These are phyloP conservation scores for Parathielavia hyrcaniae DNA, from an alignment of 495 filamentous ascomycete genomes.

Conservation along the genomic window DNA sequence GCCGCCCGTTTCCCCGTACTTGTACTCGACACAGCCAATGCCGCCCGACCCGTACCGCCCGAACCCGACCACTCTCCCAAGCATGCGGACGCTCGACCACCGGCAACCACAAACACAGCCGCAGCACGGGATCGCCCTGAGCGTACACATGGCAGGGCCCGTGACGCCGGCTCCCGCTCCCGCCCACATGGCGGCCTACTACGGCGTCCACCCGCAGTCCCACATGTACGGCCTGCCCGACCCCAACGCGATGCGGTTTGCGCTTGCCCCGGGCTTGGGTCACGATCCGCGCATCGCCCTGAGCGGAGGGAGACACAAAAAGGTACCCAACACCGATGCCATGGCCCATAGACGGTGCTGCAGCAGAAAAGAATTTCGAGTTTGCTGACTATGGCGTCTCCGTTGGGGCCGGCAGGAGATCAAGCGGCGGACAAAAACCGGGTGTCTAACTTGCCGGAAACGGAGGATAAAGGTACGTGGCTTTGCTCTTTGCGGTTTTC, in stretches of 20 bases:
- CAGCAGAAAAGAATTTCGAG: neutral
- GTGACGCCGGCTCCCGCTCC: slow-evolving; percentile 30
- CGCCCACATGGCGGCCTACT: slow-evolving; percentile 31
- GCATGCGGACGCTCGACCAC: slow-evolving; percentile 54
- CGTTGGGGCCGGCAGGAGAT: slow-evolving; percentile 58
- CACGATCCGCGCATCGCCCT: slow-evolving; percentile 59
- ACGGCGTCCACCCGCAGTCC: slow-evolving; percentile 43
- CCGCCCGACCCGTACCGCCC: slow-evolving; percentile 31
- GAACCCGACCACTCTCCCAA: slow-evolving; percentile 54
- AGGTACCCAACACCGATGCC: slow-evolving; percentile 43
- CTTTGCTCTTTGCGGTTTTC: neutral
- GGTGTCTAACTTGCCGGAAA: slow-evolving; percentile 94
- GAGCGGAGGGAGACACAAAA: slow-evolving; percentile 82
- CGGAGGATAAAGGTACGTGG: slow-evolving; percentile 91
- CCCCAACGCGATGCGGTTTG: slow-evolving; percentile 49
- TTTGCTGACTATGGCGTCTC: slow-evolving; percentile 25
- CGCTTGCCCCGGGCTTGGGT: slow-evolving; percentile 42
- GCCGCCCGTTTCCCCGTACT: slow-evolving; percentile 50
- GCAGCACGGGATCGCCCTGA: slow-evolving; percentile 30
- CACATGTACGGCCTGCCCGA: slow-evolving; percentile 34
- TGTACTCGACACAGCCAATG: slow-evolving; percentile 39
- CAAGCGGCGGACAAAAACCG: slow-evolving; percentile 95
- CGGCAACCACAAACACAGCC: slow-evolving; percentile 31
- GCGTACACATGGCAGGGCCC: slow-evolving; percentile 34
- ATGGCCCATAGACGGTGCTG: neutral